phyloP scores from a whole-genome alignment of 768 basidiomycete species.

The Leccinum uliginosum region DNA sequence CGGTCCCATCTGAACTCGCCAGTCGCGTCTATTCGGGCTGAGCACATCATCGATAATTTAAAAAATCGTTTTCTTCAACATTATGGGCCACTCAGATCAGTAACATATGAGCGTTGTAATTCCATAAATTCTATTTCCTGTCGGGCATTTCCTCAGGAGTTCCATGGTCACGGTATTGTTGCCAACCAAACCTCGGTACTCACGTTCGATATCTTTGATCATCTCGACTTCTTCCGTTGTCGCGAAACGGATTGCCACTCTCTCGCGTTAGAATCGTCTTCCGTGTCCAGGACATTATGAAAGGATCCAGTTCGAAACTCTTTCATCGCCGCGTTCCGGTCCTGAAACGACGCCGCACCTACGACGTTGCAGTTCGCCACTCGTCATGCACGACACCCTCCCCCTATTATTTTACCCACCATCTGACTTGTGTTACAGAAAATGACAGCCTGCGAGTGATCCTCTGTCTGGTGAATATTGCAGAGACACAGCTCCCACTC shows the following conservation, averaged over 20 bases:
- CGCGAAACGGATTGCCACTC: slow-evolving; percentile 95
- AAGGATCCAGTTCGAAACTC: slow-evolving; percentile 99
- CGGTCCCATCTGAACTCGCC: slow-evolving; percentile 8
- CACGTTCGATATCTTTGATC: slow-evolving; percentile 92
- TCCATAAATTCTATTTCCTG: slow-evolving; percentile 48
- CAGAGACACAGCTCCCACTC: slow-evolving; percentile 99
- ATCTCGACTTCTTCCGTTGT: slow-evolving; percentile 91
- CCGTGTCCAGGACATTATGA: slow-evolving; percentile 96
- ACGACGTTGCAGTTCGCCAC: slow-evolving; percentile 15
- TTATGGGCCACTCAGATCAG: slow-evolving; percentile 6
- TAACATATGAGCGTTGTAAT: slow-evolving; percentile 82
- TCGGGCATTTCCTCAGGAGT: neutral
- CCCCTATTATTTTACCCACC: slow-evolving; percentile 42
- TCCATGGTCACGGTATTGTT: neutral
- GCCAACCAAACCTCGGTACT: slow-evolving; percentile 32
- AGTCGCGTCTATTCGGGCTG: slow-evolving; percentile 63
- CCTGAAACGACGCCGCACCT: slow-evolving; percentile 41
- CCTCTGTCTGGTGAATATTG: slow-evolving; percentile 97
- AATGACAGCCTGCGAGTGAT: slow-evolving; percentile 98
- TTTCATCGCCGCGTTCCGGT: slow-evolving; percentile 97
- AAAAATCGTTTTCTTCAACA: neutral
- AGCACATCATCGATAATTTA: slow-evolving; percentile 10
- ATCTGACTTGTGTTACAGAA: slow-evolving; percentile 99
- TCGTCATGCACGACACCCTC: neutral
- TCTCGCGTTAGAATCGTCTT: slow-evolving; percentile 95